phyloP scores from a whole-genome alignment of 2,329 filamentous ascomycete species.

The Fusarium sp. region DNA sequence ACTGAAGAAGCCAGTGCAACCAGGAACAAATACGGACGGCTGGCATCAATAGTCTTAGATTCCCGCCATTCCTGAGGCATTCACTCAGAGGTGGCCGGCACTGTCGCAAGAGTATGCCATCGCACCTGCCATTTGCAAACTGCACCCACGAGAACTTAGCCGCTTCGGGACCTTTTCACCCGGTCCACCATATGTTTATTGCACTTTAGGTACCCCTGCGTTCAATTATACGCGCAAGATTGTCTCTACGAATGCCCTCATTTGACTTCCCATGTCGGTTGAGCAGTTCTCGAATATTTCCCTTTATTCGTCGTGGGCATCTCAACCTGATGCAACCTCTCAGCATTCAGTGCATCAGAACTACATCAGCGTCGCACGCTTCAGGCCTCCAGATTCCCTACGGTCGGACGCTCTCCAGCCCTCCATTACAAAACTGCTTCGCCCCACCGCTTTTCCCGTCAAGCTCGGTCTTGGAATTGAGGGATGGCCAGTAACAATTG shows the following conservation, averaged over 20 bases:
- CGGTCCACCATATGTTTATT: slow-evolving; percentile 1
- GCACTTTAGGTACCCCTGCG: slow-evolving; percentile 1
- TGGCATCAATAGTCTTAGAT: slow-evolving; percentile 15
- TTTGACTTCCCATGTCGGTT: neutral
- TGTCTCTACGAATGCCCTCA: neutral
- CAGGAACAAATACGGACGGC: slow-evolving; percentile 16
- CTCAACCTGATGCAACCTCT: neutral
- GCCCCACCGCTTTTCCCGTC: slow-evolving; percentile 13
- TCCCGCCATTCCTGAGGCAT: slow-evolving; percentile 28
- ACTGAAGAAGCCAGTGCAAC: neutral
- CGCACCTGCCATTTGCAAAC: slow-evolving; percentile 34
- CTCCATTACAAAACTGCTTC: neutral
- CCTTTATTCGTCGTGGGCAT: neutral
- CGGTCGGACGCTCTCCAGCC: neutral
- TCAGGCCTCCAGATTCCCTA: neutral
- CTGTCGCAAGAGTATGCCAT: slow-evolving; percentile 19
- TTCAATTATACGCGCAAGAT: neutral
- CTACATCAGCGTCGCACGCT: slow-evolving; percentile 17
- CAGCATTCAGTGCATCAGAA: neutral
- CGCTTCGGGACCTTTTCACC: slow-evolving; percentile 7
- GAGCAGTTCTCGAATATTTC: neutral
- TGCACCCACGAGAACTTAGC: slow-evolving; percentile 1
- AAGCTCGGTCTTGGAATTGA: slow-evolving; percentile 21
- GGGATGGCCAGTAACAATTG: slow-evolving; percentile 29
- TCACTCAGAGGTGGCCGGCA: slow-evolving; percentile 32